A percentile compares a stretch with the other conserved stretches of the same genome.
Conservation (phyloP, 495 filamentous ascomycete genomes). For the Rostrohypoxylon terebratum region DNA sequence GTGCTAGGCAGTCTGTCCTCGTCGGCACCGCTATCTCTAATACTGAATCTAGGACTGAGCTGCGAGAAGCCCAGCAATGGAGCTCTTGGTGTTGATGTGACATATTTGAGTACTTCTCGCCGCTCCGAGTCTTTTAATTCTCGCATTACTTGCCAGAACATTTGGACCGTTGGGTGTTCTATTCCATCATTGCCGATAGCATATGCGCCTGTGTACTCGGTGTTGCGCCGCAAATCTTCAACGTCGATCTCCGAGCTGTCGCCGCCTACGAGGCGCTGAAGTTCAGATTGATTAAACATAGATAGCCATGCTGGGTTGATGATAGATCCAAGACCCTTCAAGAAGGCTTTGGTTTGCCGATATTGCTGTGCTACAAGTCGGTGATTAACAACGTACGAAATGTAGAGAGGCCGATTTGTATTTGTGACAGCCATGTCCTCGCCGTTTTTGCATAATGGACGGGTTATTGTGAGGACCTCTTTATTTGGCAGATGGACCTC, state of each 20-base stretch:
- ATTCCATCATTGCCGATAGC: conserved; percentile 83
- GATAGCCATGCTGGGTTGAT: conserved; percentile 92
- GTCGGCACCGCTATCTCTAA: conserved; percentile 86
- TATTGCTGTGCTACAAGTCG: conserved; percentile 82
- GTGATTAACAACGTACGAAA: conserved; percentile 88
- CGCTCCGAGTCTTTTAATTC: conserved; percentile 77
- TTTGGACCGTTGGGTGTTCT: conserved; percentile 83
- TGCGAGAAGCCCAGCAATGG: conserved; percentile 90
- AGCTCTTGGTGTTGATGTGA: conserved; percentile 92
- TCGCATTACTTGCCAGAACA: conserved; percentile 95
- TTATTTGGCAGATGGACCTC: conserved; percentile 69
- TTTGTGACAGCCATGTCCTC: conserved; percentile 86
- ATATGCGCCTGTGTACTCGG: conserved; percentile 89
- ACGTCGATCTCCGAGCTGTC: conserved; percentile 87
- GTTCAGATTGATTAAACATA: conserved; percentile 97
- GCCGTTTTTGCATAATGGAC: conserved; percentile 80
- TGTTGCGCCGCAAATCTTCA: conserved; percentile 86
- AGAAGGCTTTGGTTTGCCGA: conserved; percentile 85
- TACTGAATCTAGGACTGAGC: conserved; percentile 87
- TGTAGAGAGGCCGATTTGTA: conserved; percentile 91
- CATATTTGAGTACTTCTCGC: conserved; percentile 91
- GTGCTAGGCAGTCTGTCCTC: conserved; percentile 87
- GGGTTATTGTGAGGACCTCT: conserved; percentile 68
- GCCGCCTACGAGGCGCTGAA: conserved; percentile 92
- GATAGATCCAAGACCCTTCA: conserved; percentile 84